A percentile compares a stretch with the other conserved stretches of the same genome.
phyloP scores from a whole-genome alignment of 148 eudicot species.

The Rhododendron williamsianum region DNA sequence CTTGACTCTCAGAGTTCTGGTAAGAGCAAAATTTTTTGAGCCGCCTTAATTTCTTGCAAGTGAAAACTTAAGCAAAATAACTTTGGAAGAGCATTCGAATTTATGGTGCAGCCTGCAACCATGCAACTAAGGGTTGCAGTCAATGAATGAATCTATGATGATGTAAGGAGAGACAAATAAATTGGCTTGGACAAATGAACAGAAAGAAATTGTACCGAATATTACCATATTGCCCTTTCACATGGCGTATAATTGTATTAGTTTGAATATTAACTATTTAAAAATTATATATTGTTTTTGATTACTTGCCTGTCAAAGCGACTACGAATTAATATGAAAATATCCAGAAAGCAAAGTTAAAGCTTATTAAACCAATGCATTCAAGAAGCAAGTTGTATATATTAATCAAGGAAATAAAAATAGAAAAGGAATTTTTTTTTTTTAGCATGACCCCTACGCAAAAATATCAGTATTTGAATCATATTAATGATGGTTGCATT shows the following conservation, averaged over 20 bases:
- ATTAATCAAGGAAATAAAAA: background rate
- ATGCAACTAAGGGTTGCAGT: background rate
- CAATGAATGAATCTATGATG: background rate
- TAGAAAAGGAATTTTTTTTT: background rate
- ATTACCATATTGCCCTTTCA: background rate
- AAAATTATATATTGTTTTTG: background rate
- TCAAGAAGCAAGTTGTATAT: background rate
- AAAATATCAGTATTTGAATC: background rate
- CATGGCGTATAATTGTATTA: background rate
- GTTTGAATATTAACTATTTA: background rate
- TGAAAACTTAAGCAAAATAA: background rate
- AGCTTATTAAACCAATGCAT: background rate
- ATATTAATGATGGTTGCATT: background rate
- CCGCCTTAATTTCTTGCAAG: background rate
- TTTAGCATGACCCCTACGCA: background rate
- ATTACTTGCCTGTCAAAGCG: background rate
- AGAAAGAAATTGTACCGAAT: too few relatives aligned
- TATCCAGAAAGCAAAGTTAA: background rate
- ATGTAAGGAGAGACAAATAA: background rate
- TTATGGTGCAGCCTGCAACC: background rate
- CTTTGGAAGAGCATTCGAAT: background rate
- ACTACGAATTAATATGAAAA: background rate
- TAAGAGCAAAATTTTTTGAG: background rate
- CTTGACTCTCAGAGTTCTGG: too few relatives aligned
- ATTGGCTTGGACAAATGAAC: background rate